Evolutionary conservation across 179 eudicot genomes (phyloP), one percentile per base, ranked within the genome.

Genomic region (Patellifolia procumbens): DNA sequence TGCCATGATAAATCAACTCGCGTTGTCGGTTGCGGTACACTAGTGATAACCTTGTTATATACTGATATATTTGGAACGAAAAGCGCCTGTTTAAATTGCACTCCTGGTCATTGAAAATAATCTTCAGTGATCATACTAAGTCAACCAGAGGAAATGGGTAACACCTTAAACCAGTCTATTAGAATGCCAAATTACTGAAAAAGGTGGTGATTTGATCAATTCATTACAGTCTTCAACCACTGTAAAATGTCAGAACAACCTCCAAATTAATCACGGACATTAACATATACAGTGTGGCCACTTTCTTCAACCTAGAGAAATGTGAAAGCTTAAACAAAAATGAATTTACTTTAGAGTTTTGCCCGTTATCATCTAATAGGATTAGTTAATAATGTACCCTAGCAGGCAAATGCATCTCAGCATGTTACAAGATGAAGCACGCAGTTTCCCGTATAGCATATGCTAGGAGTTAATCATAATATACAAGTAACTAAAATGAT

Each of bases 1-100:
- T 96, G 99, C 94, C 94, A 96, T 74, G 99, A 91, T 28, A 94
- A 67, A 84, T 94, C 97, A 70, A 88, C 96, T 82, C 80, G 87
- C 49, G 84, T 67, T 78, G 88, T 86, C 16, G 81, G 69, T 46
- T 86, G 81, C 68, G 98, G 88, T 26, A 83, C 79, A 63, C 72
- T 77, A 31, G 90, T 80, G 49, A 83, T 76, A 58, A 96, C 96
- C 83, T 91, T 94, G 89, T 89, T 79, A 81, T 89, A 89, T n/a
- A 91, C 90, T 34, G 99, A 96, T 77, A 85, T 78, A 74, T 90
- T 94, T 37, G 99, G 99, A 37, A 91, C 99, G 83, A 96, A 96
- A 20, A 94, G 87, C 24, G 97, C 98, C 88, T 90, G 88, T 81
- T 87, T 84, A 76, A 93, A 93, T 75, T 88, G 85, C 76, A 94